These are phyloP conservation scores for Acrocalymma vagum DNA, from an alignment of 2,329 filamentous ascomycete genomes.

Conservation along the genomic window DNA sequence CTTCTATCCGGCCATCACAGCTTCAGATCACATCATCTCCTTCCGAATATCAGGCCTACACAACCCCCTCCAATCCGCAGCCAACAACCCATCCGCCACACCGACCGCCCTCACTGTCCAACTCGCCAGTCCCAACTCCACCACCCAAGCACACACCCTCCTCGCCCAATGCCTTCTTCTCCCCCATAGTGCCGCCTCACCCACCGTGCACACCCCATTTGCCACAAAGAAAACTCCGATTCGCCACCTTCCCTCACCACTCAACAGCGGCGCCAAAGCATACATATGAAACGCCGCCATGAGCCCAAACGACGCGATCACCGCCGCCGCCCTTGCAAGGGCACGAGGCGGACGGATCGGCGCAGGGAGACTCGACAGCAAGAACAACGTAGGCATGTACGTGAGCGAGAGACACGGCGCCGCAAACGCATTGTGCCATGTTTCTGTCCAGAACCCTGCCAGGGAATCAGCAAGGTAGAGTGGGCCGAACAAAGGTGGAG, in stretches of 20 bases:
- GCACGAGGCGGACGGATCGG: conserved; percentile 40
- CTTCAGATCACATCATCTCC: too few species aligned
- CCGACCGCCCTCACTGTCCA: conserved; percentile 44
- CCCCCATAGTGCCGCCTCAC: conserved; percentile 44
- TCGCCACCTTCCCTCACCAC: conserved; percentile 35
- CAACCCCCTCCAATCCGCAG: conserved; percentile 39
- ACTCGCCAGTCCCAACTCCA: conserved; percentile 43
- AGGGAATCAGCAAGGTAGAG: conserved; percentile 47
- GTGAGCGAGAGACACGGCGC: conserved; percentile 51
- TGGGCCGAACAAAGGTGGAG: conserved; percentile 49
- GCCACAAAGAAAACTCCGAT: conserved; percentile 50
- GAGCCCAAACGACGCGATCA: conserved; percentile 48
- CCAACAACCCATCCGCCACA: conserved; percentile 43
- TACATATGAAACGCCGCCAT: conserved; percentile 54
- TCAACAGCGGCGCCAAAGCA: conserved; percentile 45
- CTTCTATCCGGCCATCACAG: background rate
- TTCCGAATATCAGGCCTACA: conserved; percentile 27
- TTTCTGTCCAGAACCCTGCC: conserved; percentile 47
- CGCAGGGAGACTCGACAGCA: conserved; percentile 38
- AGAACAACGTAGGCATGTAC: conserved; percentile 46
- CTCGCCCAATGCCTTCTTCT: conserved; percentile 43
- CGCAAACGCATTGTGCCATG: conserved; percentile 54
- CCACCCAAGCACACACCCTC: conserved; percentile 41
- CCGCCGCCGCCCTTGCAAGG: conserved; percentile 44
- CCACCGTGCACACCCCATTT: conserved; percentile 49